Base-by-base conservation (phyloP, 2,329 filamentous ascomycete species). In the Claviceps africana region DNA sequence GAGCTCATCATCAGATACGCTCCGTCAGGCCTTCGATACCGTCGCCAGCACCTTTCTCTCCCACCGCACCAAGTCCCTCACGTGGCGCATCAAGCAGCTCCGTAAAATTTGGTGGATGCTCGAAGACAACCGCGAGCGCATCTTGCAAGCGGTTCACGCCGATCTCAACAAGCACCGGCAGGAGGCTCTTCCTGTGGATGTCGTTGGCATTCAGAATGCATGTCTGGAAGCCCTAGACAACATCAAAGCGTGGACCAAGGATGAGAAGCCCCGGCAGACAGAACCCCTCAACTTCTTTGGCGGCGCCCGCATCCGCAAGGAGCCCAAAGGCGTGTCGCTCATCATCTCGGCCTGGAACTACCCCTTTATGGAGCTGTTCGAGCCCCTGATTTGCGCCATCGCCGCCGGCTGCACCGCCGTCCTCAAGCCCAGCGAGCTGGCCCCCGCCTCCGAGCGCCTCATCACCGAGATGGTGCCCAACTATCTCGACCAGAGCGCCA, bases 331-430 rank as follows among this genome's bases (percentile, higher is more conserved):
- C 6, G 66, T 73, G 1, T 62, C 64, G 0, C 63, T 75, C 10
- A 66, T 75, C 43, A 69, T 75, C 22, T 67, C 68, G 0, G 64
- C 71, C 2, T 75, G 71, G 72, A 75, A 75, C 53, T 74, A 68
- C 19, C 72, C 72, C 1, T 58, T 74, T 48, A 55, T 65, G 3
- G 59, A 71, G 3, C 53, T 64, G 0, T 48, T 74, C 0, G 62
- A 67, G 51, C 70, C 71, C 21, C 56, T 71, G 37, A 54, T 73
- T 25, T 68, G 65, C 17, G 71, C 71, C 17, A 70, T 74, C 19
- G 64, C 70, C 2, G 71, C 72, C 1, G 72, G 72, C 1, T 64
- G 61, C 51, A 61, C 64, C 30, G 62, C 67, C 9, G 56, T 74
- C 8, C 52, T 75, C 30, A 76, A 75, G 57, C 73, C 73, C 1